A percentile compares a stretch with the other conserved stretches of the same genome.
These are phyloP conservation scores for Musa acuminata DNA, from an alignment of 176 grass and related monocot species.

Conservation along the genomic window DNA sequence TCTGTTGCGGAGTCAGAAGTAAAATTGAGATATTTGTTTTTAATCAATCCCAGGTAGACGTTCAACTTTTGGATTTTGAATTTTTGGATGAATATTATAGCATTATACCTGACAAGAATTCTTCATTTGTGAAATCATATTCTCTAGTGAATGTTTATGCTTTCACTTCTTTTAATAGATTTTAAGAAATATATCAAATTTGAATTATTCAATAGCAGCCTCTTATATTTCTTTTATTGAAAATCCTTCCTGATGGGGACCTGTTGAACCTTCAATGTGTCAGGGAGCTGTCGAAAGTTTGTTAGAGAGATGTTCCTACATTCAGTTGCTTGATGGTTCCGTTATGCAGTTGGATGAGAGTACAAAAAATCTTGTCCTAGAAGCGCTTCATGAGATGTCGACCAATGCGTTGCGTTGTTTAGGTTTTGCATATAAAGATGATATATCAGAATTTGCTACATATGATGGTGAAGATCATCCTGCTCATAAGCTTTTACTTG, in stretches of 20 bases:
- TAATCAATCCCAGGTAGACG: no score
- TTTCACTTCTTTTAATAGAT: no score
- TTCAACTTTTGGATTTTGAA: no score
- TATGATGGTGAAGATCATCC: slow-evolving; percentile 35
- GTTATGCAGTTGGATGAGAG: slow-evolving; percentile 15
- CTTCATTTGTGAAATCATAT: no score
- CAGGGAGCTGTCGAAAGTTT: slow-evolving; percentile 34
- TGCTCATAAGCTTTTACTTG: slow-evolving; percentile 28
- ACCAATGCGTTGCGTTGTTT: slow-evolving; percentile 28
- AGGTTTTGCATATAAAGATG: slow-evolving; percentile 34
- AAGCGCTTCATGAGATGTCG: slow-evolving; percentile 27
- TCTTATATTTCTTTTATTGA: neutral
- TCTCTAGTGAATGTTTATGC: no score
- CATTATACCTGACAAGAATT: no score
- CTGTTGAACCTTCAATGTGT: neutral
- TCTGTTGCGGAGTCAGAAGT: no score
- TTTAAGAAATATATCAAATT: no score
- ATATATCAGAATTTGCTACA: slow-evolving; percentile 25
- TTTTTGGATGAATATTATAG: no score
- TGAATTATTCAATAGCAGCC: no score
- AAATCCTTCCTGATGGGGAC: neutral
- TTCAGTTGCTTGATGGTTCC: slow-evolving; percentile 32
- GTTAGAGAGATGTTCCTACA: slow-evolving; percentile 24
- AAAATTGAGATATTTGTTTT: no score
- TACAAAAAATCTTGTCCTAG: slow-evolving; percentile 14